phyloP scores from a whole-genome alignment of 352 stramenopile species.

The Pythium apleroticum region DNA sequence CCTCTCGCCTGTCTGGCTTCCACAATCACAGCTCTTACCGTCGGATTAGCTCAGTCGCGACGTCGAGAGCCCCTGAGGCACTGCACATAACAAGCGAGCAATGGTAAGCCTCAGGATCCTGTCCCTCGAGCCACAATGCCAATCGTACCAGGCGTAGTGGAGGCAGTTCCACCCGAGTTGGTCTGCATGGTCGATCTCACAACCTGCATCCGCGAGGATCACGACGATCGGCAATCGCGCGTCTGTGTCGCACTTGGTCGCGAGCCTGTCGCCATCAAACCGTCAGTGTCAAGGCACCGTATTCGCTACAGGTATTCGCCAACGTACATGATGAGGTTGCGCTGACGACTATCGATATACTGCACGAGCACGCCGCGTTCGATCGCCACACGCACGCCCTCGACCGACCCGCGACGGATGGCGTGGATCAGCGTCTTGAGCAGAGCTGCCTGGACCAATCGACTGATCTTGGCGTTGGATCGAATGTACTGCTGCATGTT shows the following conservation, averaged over 20 bases:
- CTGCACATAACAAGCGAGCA: slow-evolving; percentile 29
- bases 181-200: slow-evolving; percentile 85
- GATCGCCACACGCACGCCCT: slow-evolving; percentile 84
- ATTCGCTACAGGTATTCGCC: background rate
- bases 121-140: background rate
- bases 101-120: background rate
- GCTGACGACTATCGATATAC: slow-evolving; percentile 72
- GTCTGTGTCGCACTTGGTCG: slow-evolving; percentile 80
- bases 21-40: slow-evolving; percentile 34
- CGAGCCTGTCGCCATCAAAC: slow-evolving; percentile 38
- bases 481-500: slow-evolving; percentile 32
- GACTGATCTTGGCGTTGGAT: slow-evolving; percentile 63
- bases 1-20: background rate
- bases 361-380: slow-evolving; percentile 75
- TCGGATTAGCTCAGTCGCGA: slow-evolving; percentile 74
- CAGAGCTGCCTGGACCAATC: slow-evolving; percentile 77
- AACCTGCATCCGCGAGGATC: slow-evolving; percentile 81
- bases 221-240: slow-evolving; percentile 78
- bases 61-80: slow-evolving; percentile 67
- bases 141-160: slow-evolving; percentile 79
- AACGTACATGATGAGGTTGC: slow-evolving; percentile 81
- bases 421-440: slow-evolving; percentile 86
- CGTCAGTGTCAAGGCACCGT: background rate
- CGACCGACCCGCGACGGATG: slow-evolving; percentile 71
- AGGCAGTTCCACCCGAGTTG: slow-evolving; percentile 84